phyloP scores from a whole-genome alignment of 1,284 basidiomycete genomes.

The Irpex sp. region DNA sequence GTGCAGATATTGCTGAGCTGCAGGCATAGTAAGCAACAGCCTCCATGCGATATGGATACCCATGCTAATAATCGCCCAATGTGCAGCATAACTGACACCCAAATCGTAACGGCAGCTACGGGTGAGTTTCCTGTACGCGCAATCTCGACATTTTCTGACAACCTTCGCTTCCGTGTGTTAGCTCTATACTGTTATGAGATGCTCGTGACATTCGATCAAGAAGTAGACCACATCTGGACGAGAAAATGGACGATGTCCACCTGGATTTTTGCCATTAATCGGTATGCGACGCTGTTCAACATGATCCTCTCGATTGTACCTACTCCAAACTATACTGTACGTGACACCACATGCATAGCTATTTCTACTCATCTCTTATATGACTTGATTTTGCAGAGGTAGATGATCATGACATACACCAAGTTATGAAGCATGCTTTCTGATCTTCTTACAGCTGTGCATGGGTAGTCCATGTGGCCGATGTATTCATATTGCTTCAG shows the following conservation, averaged over 20 bases:
- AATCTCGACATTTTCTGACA: no score
- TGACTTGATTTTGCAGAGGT: background rate
- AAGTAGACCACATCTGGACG: background rate
- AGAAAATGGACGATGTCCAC: background rate
- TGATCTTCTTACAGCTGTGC: background rate
- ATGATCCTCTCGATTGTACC: background rate
- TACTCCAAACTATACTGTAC: background rate
- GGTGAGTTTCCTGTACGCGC: no score
- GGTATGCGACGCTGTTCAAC: background rate
- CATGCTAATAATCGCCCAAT: no score
- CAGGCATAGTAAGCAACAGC: no score
- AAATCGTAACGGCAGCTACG: no score
- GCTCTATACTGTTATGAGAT: background rate
- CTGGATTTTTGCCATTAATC: background rate
- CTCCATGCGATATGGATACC: no score
- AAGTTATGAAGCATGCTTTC: background rate
- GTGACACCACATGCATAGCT: background rate
- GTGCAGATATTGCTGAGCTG: no score
- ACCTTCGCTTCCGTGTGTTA: background rate
- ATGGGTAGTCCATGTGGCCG: background rate
- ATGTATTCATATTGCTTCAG: background rate
- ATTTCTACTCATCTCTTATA: background rate
- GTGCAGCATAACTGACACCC: no score
- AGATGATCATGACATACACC: background rate
- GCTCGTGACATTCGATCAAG: background rate